Conservation (phyloP, 73 alveolate species). For the Stentor coeruleus region DNA sequence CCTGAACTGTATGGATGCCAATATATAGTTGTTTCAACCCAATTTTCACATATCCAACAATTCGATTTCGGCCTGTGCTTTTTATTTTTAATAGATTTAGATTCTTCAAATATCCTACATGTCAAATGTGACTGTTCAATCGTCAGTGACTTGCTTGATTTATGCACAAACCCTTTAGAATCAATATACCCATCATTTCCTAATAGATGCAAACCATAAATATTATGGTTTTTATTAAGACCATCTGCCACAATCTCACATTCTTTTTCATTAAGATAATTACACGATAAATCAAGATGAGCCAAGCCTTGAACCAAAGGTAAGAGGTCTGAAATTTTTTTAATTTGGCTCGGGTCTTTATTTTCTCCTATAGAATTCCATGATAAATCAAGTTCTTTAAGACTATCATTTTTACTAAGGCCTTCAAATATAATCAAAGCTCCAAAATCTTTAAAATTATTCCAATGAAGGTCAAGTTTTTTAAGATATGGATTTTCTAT, state of each 20-base stretch:
- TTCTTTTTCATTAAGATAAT: not conserved
- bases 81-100: not conserved
- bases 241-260: not conserved
- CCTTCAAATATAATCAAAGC: constrained; percentile 24
- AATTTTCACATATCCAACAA: constrained; percentile 22
- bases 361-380: constrained; percentile 19
- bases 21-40: not conserved
- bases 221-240: not conserved
- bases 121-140: not conserved
- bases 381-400: constrained; percentile 12
- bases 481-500: not conserved
- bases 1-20: not conserved
- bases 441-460: not conserved
- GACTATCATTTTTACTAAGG: not conserved
- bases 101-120: not conserved
- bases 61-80: not conserved
- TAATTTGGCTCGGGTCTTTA: not conserved
- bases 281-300: constrained; percentile 23
- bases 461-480: constrained; percentile 29
- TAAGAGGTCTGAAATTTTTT: not conserved
- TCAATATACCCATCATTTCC: not conserved
- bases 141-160: not conserved
- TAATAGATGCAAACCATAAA: not conserved
- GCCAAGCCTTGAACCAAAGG: not conserved
- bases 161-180: not conserved